Percentiles rank a stretch among this genome's conserved stretches.
Conservation (phyloP, 495 filamentous ascomycete genomes). For the Podospora bellae-mahoneyi region DNA sequence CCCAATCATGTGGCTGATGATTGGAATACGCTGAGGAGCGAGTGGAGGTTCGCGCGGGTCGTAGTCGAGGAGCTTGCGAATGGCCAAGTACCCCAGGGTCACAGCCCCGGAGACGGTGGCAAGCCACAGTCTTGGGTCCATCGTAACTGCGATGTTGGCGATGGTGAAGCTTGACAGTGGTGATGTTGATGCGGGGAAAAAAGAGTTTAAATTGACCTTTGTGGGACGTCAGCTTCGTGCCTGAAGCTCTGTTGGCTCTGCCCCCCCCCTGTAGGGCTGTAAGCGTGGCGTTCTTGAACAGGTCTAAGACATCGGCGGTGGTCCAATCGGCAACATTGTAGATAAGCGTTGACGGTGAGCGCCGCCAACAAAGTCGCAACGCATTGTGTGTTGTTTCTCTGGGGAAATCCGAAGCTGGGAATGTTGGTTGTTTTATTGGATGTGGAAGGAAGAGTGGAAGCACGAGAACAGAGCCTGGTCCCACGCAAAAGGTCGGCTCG, state of each 20-base stretch:
- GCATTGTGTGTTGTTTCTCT: not conserved
- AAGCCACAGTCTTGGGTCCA: not conserved
- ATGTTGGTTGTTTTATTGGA: no score
- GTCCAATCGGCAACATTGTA: not conserved
- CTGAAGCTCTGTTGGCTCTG: not conserved
- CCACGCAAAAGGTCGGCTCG: no score
- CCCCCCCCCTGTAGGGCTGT: not conserved
- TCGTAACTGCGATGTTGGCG: not conserved
- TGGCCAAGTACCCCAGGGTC: conserved; percentile 17
- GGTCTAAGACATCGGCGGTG: not conserved
- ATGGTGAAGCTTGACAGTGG: not conserved
- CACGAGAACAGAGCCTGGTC: no score
- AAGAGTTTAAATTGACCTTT: not conserved
- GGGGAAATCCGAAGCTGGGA: no score
- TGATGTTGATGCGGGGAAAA: not conserved
- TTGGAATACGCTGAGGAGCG: conserved; percentile 25
- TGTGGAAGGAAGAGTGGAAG: no score
- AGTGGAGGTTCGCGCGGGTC: conserved; percentile 34
- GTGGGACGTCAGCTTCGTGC: not conserved
- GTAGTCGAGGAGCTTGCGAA: conserved; percentile 24
- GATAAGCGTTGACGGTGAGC: not conserved
- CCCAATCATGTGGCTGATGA: conserved; percentile 34
- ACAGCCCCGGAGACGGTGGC: conserved; percentile 13
- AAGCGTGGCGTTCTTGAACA: not conserved
- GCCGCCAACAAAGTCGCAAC: not conserved